Percentiles rank a stretch among this genome's conserved stretches.
Evolutionary conservation across 2,329 filamentous ascomycete genomes (phyloP).

Genomic region (Claviceps paspali): DNA sequence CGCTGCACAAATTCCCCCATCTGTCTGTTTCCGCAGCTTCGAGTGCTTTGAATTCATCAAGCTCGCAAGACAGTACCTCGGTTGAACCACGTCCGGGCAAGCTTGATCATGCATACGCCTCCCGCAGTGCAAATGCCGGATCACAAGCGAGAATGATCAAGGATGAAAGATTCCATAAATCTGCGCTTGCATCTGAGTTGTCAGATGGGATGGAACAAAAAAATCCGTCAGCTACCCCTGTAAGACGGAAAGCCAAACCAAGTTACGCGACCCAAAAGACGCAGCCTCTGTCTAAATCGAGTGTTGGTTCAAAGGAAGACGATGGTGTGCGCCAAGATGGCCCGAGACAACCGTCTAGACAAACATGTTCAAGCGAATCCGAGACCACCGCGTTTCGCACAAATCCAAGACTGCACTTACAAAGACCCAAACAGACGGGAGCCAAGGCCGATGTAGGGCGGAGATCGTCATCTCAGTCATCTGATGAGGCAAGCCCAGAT

Average conservation of each 20-base stretch:
- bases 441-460: conserved; percentile 27
- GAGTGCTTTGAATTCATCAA: conserved; percentile 30
- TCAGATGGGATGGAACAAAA: conserved; percentile 10
- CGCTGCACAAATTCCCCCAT: conserved; percentile 24
- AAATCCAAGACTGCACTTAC: conserved; percentile 11
- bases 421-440: conserved; percentile 17
- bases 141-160: conserved; percentile 2
- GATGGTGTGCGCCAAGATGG: conserved; percentile 9
- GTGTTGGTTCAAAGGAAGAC: neutral
- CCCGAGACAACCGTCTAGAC: conserved; percentile 8
- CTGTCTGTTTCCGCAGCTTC: conserved; percentile 41
- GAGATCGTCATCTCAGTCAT: conserved; percentile 31
- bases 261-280: conserved; percentile 3
- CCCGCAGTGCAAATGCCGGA: conserved; percentile 1
- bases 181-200: conserved; percentile 10
- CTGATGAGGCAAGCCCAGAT: conserved; percentile 27
- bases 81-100: conserved; percentile 9
- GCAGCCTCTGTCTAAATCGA: conserved; percentile 2
- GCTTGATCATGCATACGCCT: conserved; percentile 7
- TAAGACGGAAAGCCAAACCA: conserved; percentile 8
- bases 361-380: conserved; percentile 8
- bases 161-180: conserved; percentile 2
- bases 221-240: conserved; percentile 6
- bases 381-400: conserved; percentile 12
- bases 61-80: conserved; percentile 11